Percentiles rank a stretch among this genome's conserved stretches.
Conservation (phyloP, 768 basidiomycete species). For the Trametes meyenii region DNA sequence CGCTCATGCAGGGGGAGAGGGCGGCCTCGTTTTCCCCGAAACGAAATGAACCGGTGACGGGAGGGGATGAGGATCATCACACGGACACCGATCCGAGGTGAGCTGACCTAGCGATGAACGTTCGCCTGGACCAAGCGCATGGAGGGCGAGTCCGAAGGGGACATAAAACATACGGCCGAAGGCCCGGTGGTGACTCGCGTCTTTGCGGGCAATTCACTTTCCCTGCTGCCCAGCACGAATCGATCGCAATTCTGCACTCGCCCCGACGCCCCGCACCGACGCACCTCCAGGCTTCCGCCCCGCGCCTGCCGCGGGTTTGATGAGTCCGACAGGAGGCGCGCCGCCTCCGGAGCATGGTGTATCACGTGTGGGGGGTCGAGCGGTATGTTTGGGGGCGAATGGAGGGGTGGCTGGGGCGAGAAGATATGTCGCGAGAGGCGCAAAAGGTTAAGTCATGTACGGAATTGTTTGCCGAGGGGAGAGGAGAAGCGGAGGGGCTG, state of each 20-base stretch:
- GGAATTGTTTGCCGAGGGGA: slow-evolving; percentile 11
- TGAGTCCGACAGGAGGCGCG: slow-evolving; percentile 8
- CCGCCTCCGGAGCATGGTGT: slow-evolving; percentile 8
- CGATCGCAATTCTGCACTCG: background rate
- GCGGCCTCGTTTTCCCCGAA: background rate
- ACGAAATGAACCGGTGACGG: slow-evolving; percentile 16
- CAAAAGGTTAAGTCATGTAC: slow-evolving; percentile 17
- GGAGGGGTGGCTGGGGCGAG: background rate
- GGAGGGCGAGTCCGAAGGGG: background rate
- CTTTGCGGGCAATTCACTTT: background rate
- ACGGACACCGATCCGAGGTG: slow-evolving; percentile 20
- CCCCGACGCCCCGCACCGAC: too few relatives aligned
- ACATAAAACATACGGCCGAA: slow-evolving; percentile 14
- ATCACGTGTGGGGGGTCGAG: slow-evolving; percentile 14
- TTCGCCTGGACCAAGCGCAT: slow-evolving; percentile 6
- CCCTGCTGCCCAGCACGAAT: background rate
- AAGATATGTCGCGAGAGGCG: background rate
- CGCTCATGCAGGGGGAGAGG: slow-evolving; percentile 6
- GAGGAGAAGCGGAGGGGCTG: background rate
- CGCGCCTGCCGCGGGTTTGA: background rate
- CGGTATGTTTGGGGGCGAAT: background rate
- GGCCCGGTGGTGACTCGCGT: background rate
- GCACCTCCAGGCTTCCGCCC: too few relatives aligned
- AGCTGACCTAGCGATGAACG: slow-evolving; percentile 18
- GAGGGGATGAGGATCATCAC: slow-evolving; percentile 8